Conservation (phyloP, 2,329 filamentous ascomycete species). For the Metarhizium humberi region DNA sequence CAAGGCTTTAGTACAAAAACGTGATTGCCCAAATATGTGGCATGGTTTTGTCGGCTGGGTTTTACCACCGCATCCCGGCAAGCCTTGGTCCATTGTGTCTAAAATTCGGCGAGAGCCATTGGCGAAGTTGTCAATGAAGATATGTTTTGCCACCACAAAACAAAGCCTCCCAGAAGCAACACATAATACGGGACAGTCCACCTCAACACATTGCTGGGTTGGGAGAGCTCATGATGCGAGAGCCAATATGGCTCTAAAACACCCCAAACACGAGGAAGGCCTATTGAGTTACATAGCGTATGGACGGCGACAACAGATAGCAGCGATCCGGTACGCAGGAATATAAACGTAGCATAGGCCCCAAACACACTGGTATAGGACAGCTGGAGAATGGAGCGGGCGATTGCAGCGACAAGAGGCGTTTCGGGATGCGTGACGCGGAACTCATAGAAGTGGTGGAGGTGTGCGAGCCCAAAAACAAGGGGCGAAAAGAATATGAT, state of each 20-base stretch:
- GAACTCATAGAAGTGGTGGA: constrained; percentile 96
- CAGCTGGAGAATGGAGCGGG: constrained; percentile 75
- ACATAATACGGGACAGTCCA: constrained; percentile 78
- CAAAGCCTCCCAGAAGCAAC: constrained; percentile 61
- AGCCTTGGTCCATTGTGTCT: background rate
- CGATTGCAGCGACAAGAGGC: constrained; percentile 50
- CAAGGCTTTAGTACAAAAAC: too few species aligned
- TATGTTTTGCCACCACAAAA: constrained; percentile 61
- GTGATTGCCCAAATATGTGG: too few species aligned
- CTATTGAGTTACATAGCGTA: constrained; percentile 87
- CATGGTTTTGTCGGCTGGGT: too few species aligned
- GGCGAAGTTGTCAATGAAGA: constrained; percentile 58
- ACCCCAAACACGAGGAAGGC: constrained; percentile 80
- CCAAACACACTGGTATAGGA: constrained; percentile 88
- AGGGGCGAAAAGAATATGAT: constrained; percentile 78
- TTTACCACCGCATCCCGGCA: background rate
- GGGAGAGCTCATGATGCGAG: constrained; percentile 12
- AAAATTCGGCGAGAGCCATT: constrained; percentile 20
- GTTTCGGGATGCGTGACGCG: constrained; percentile 67
- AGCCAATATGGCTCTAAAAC: constrained; percentile 49
- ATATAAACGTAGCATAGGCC: constrained; percentile 85
- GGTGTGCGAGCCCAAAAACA: constrained; percentile 85
- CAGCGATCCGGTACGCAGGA: constrained; percentile 74
- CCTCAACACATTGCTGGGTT: constrained; percentile 14
- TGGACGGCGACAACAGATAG: constrained; percentile 69